These are phyloP conservation scores for Aspergillus sclerotiicarbonarius DNA, from an alignment of 495 filamentous ascomycete species.

Conservation along the genomic window DNA sequence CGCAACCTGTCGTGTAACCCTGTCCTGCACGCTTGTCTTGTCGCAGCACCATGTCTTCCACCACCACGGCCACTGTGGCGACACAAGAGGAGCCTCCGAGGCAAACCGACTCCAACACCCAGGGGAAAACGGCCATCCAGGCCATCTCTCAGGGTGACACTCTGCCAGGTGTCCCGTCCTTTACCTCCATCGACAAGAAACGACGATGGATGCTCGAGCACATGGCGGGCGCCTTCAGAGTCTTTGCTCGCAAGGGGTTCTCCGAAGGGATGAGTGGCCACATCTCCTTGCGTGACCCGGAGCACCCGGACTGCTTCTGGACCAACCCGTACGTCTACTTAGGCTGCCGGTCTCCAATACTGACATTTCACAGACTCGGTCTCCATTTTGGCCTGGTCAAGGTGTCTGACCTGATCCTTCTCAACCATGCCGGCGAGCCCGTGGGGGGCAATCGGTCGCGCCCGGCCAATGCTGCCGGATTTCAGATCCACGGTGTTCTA, in stretches of 20 bases:
- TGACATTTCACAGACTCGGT: conserved; percentile 10
- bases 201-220: conserved; percentile 53
- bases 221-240: conserved; percentile 39
- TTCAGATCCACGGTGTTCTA: conserved; percentile 46
- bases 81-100: neutral
- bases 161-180: conserved; percentile 27
- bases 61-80: no score
- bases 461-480: conserved; percentile 54
- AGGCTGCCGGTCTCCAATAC: neutral
- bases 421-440: conserved; percentile 22
- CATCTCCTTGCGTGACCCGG: conserved; percentile 34
- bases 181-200: conserved; percentile 36
- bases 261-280: conserved; percentile 34
- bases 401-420: conserved; percentile 26
- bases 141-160: conserved; percentile 17
- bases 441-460: conserved; percentile 39
- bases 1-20: neutral
- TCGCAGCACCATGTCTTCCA: neutral
- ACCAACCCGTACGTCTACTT: conserved; percentile 20
- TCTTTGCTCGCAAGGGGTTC: conserved; percentile 31
- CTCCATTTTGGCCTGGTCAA: conserved; percentile 34
- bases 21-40: neutral
- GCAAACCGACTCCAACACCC: neutral
- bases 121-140: neutral
- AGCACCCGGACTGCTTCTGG: conserved; percentile 22